These are phyloP conservation scores for Suillus luteus DNA, from an alignment of 768 basidiomycete genomes.

Conservation along the genomic window DNA sequence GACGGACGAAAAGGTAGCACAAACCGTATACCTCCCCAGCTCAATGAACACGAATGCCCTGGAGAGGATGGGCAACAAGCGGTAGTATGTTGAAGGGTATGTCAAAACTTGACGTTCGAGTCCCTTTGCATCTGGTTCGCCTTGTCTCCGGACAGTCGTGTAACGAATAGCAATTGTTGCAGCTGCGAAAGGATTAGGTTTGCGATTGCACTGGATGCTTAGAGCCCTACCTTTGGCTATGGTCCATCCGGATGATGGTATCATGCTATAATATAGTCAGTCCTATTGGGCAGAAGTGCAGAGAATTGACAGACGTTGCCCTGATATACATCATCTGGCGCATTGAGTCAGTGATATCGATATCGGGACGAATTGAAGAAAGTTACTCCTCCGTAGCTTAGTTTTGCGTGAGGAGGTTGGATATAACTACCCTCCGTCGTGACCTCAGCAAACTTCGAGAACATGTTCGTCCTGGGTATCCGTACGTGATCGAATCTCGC, in stretches of 20 bases:
- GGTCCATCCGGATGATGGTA: constrained; percentile 58
- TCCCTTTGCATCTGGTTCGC: constrained; percentile 48
- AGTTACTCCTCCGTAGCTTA: constrained; percentile 75
- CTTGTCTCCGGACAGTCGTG: constrained; percentile 71
- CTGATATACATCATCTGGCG: constrained; percentile 74
- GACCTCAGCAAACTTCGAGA: constrained; percentile 72
- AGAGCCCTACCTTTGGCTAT: constrained; percentile 58
- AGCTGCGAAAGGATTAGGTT: constrained; percentile 33
- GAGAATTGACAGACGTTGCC: constrained; percentile 44
- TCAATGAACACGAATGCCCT: constrained; percentile 70
- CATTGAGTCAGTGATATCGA: background rate
- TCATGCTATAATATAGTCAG: constrained; percentile 50
- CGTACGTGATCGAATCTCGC: constrained; percentile 65
- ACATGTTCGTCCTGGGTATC: constrained; percentile 71
- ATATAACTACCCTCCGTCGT: constrained; percentile 65
- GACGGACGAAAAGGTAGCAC: constrained; percentile 17
- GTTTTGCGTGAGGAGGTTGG: constrained; percentile 68
- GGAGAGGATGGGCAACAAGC: constrained; percentile 69
- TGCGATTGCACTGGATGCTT: background rate
- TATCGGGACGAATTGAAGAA: background rate
- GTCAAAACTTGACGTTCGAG: constrained; percentile 68
- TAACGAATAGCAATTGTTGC: constrained; percentile 72
- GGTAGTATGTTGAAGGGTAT: constrained; percentile 74
- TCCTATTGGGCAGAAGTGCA: background rate
- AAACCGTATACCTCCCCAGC: constrained; percentile 60